phyloP scores from a whole-genome alignment of 176 grass and related monocot genomes.

The Avena insularis region DNA sequence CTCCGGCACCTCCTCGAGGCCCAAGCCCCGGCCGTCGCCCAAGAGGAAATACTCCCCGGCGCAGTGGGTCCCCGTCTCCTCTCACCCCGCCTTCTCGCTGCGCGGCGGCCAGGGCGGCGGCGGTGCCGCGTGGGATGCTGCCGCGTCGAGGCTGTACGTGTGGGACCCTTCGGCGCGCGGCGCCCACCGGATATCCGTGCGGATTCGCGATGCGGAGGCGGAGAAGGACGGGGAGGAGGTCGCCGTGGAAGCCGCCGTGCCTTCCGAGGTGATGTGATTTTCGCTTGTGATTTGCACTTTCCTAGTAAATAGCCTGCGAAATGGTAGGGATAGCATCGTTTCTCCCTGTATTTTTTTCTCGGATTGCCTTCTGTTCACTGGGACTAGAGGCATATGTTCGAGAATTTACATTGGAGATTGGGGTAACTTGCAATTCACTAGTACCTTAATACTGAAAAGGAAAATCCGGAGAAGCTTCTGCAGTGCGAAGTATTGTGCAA shows the following conservation, averaged over 20 bases:
- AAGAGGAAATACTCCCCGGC: constrained; percentile 56
- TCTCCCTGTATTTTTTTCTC: not conserved
- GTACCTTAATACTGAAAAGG: not conserved
- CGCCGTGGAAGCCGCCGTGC: constrained; percentile 74
- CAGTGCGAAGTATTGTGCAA: not conserved
- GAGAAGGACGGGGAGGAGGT: constrained; percentile 48
- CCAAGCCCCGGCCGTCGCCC: constrained; percentile 41
- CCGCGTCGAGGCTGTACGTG: constrained; percentile 70
- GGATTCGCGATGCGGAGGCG: constrained; percentile 60
- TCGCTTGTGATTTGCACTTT: constrained; percentile 5
- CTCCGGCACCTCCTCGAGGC: constrained; percentile 49
- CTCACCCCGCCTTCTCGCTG: constrained; percentile 48
- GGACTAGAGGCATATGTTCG: not conserved
- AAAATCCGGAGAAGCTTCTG: constrained; percentile 35
- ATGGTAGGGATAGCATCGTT: constrained; percentile 19
- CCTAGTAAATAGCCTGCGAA: constrained; percentile 3
- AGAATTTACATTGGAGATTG: not conserved
- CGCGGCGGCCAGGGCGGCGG: constrained; percentile 12
- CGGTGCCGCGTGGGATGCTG: constrained; percentile 66
- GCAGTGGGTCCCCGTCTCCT: constrained; percentile 55
- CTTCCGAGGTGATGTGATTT: constrained; percentile 65
- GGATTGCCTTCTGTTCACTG: not conserved
- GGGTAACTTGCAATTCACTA: not conserved
- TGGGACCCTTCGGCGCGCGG: constrained; percentile 64
- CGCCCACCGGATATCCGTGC: constrained; percentile 69